A percentile compares a stretch with the other conserved stretches of the same genome.
Conservation (phyloP, 1,139 yeast species). For the Diutina mesorugosa region DNA sequence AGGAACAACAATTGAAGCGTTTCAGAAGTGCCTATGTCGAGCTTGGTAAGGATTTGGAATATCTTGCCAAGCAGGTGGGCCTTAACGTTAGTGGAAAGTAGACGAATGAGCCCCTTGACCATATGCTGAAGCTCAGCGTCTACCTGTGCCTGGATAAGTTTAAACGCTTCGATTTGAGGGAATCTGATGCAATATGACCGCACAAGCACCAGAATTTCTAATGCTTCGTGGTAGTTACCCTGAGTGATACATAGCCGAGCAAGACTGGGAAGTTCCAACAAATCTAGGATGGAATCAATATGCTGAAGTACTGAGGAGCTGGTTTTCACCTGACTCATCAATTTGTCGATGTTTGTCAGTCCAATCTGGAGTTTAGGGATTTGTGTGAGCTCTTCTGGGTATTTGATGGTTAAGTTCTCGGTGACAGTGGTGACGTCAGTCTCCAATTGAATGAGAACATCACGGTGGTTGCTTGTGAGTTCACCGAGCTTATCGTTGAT, state of each 20-base stretch:
- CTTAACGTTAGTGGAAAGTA: slow-evolving; percentile 64
- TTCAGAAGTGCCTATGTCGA: slow-evolving; percentile 24
- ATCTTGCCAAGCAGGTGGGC: slow-evolving; percentile 70
- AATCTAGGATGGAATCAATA: slow-evolving; percentile 62
- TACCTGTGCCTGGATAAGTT: slow-evolving; percentile 40
- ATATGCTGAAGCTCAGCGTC: slow-evolving; percentile 46
- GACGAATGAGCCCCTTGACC: slow-evolving; percentile 53
- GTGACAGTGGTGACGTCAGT: slow-evolving; percentile 17
- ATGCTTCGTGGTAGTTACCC: slow-evolving; percentile 83
- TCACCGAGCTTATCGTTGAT: slow-evolving; percentile 19
- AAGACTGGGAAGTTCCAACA: slow-evolving; percentile 72
- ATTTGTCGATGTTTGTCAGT: slow-evolving; percentile 9
- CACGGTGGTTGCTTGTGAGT: slow-evolving; percentile 25
- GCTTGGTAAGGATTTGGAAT: slow-evolving; percentile 59
- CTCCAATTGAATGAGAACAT: slow-evolving; percentile 26
- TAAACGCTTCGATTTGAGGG: slow-evolving; percentile 46
- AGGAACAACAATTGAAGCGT: slow-evolving; percentile 33
- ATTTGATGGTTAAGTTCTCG: slow-evolving; percentile 8
- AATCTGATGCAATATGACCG: slow-evolving; percentile 57
- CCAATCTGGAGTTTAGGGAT: not conserved
- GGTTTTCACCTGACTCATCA: slow-evolving; percentile 12
- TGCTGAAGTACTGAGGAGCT: slow-evolving; percentile 38
- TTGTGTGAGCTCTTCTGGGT: slow-evolving; percentile 5
- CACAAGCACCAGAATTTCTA: slow-evolving; percentile 64
- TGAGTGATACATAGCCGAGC: slow-evolving; percentile 74